Evolutionary conservation across 495 filamentous ascomycete genomes (phyloP), one percentile per base, ranked within the genome.

Genomic region (Penicillium herquei): DNA sequence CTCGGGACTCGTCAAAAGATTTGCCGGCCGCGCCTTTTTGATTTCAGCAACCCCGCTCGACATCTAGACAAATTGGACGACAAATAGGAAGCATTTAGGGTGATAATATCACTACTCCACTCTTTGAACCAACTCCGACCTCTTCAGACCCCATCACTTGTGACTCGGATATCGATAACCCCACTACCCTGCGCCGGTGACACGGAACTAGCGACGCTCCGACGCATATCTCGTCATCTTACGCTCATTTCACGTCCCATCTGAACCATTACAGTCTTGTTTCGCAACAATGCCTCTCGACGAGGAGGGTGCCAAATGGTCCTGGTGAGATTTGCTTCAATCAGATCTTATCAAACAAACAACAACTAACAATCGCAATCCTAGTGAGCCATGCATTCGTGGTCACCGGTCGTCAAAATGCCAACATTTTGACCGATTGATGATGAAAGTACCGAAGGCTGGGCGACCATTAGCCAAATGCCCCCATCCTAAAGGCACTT

Each of bases 351-450:
- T 26, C 21, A 31, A 34, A 37, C 44, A n/a, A 8, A 43, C 2
- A 37, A 14, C 7, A 9, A 26, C 58, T 67, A 17, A 67, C 31
- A 10, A 2, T 10, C 21, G 31, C 5, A 21, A 46, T 35, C 31
- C 8, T 18, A 94, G 90, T 66, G 85, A 87, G 76, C 86, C 88
- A 64, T 95, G 90, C 61, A 90, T 93, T 59, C 87, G 88, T 50
- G 90, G 90, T 49, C 90, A 43, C 9, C 14, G 41, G 11, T 43
- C 41, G 17, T 16, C 41, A 18, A 43, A 43, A 10, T 43, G 41
- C 21, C 41, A 43, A 43, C 41, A 43, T 21, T 43, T 43, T 7
- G 41, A 43, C 17, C 41, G 16, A 11, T 21, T 18, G 16, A 43
- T 43, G 41, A 43, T 18, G 41, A 43, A 43, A 18, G 17, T 43